phyloP scores from a whole-genome alignment of 164 flowering plant species.

The Berberis vulgaris region DNA sequence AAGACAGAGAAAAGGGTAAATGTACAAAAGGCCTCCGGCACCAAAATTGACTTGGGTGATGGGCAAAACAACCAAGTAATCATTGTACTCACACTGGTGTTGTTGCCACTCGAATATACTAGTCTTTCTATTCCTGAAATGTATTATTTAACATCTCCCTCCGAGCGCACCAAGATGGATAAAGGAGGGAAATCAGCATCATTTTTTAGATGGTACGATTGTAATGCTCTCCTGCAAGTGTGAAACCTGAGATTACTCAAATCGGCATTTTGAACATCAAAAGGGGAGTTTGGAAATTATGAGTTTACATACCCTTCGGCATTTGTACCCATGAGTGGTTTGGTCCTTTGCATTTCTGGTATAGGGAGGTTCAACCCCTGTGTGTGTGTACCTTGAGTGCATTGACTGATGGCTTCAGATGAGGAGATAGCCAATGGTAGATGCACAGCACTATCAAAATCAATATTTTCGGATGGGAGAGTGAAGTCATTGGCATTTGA shows the following conservation, averaged over 20 bases:
- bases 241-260: constrained; percentile 6
- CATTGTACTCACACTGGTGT: constrained; percentile 9
- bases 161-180: constrained; percentile 21
- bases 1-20: constrained; percentile 1
- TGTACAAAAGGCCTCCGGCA: constrained; percentile 6
- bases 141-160: constrained; percentile 3
- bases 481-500: constrained; percentile 22
- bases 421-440: constrained; percentile 12
- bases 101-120: constrained; percentile 16
- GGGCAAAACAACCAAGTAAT: constrained; percentile 10
- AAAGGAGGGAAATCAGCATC: constrained; percentile 65
- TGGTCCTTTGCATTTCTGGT: constrained; percentile 9
- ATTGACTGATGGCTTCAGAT: constrained; percentile 14
- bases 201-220: constrained; percentile 43
- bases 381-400: constrained; percentile 2
- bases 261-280: not conserved
- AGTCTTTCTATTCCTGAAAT: constrained; percentile 3
- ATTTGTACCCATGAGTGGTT: constrained; percentile 15
- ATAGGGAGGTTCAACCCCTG: constrained; percentile 4
- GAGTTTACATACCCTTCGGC: constrained; percentile 32
- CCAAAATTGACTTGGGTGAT: not conserved
- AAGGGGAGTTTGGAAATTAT: not conserved
- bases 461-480: constrained; percentile 25
- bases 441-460: constrained; percentile 30
- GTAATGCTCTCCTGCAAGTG: constrained; percentile 26